Conservation (phyloP, 192 early-diverging fungal genomes). For the Coemansia guatemalensis region DNA sequence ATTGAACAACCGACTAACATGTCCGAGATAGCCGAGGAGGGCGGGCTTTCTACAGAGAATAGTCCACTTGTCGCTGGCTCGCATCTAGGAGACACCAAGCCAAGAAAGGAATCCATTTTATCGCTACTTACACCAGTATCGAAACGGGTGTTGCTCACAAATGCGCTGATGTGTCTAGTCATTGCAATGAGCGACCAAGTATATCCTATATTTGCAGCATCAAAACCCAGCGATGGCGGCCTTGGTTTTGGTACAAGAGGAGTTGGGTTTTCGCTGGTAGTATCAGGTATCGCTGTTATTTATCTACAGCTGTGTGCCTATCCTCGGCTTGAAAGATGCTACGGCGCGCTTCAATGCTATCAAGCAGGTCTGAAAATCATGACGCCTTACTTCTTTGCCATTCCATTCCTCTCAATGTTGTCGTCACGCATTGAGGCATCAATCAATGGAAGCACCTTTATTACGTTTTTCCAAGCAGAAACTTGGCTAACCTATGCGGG, state of each 20-base stretch:
- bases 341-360: constrained; percentile 24
- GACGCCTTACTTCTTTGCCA: constrained; percentile 10
- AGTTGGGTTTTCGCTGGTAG: constrained; percentile 55
- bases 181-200: constrained; percentile 21
- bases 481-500: background rate
- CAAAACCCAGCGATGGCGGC: constrained; percentile 44
- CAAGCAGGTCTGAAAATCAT: constrained; percentile 1
- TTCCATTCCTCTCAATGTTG: constrained; percentile 13
- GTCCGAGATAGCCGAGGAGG: too few species aligned
- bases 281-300: constrained; percentile 46
- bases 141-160: too few species aligned
- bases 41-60: too few species aligned
- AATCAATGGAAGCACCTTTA: background rate
- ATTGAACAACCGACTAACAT: too few species aligned
- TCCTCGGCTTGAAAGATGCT: constrained; percentile 43
- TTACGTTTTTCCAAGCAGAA: background rate
- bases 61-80: too few species aligned
- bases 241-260: constrained; percentile 52
- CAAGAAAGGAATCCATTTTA: too few species aligned
- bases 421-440: background rate
- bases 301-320: constrained; percentile 56
- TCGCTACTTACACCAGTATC: too few species aligned
- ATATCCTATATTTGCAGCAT: constrained; percentile 51
- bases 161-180: too few species aligned
- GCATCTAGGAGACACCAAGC: too few species aligned